phyloP scores from a whole-genome alignment of 345 rosid species.

The Lumnitzera littorea region DNA sequence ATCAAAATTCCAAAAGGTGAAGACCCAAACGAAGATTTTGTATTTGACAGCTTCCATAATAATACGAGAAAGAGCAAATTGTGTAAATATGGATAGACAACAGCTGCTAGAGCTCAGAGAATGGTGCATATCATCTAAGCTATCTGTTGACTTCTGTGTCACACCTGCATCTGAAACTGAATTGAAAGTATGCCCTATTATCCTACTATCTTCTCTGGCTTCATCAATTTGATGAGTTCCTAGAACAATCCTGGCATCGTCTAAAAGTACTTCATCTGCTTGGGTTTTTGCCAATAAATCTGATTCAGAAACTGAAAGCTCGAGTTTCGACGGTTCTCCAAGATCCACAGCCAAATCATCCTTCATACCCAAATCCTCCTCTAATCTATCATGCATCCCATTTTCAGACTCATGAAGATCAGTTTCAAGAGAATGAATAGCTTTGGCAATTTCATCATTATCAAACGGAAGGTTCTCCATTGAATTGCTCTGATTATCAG shows the following conservation, averaged over 20 bases:
- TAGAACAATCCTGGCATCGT: conserved; percentile 26
- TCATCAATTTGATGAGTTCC: conserved; percentile 15
- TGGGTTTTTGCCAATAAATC: conserved; percentile 6
- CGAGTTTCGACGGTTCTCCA: conserved; percentile 30
- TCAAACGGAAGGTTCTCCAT: conserved; percentile 44
- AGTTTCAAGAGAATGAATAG: conserved; percentile 27
- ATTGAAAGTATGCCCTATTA: not conserved
- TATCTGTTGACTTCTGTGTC: conserved; percentile 23
- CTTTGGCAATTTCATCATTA: conserved; percentile 36
- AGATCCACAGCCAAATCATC: no score
- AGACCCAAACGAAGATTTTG: no score
- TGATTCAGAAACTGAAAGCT: conserved; percentile 24
- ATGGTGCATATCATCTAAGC: conserved; percentile 23
- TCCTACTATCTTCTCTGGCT: not conserved
- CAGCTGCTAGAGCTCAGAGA: no score
- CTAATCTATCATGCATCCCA: conserved; percentile 21
- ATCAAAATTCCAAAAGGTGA: no score
- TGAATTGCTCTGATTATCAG: conserved; percentile 48
- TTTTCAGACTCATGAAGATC: conserved; percentile 20
- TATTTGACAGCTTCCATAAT: no score
- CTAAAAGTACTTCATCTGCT: conserved; percentile 14
- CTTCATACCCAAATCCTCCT: conserved; percentile 14
- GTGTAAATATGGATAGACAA: no score
- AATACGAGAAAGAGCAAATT: no score
- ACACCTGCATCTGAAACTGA: conserved; percentile 18